Conservation (phyloP, 2,329 filamentous ascomycete species). For the Hortaea sp. region DNA sequence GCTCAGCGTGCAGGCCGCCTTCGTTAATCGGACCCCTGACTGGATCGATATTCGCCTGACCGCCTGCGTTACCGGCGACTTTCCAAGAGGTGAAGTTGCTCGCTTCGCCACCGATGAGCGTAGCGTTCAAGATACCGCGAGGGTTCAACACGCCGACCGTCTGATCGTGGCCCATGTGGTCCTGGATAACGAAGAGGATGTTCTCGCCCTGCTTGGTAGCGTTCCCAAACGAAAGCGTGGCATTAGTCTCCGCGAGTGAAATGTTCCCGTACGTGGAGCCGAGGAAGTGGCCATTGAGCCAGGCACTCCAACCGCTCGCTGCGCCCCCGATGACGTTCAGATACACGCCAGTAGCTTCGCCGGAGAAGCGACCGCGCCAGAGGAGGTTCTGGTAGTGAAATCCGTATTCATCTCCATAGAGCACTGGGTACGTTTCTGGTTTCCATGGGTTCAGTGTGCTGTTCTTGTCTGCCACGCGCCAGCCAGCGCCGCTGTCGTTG, state of each 20-base stretch:
- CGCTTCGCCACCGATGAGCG: conserved; percentile 31
- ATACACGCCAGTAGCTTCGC: conserved; percentile 32
- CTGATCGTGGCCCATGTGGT: conserved; percentile 52
- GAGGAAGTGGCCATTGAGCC: conserved; percentile 47
- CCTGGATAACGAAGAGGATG: conserved; percentile 46
- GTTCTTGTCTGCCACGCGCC: conserved; percentile 31
- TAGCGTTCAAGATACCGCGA: conserved; percentile 45
- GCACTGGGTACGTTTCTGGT: conserved; percentile 29
- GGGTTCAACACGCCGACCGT: conserved; percentile 38
- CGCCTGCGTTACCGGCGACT: conserved; percentile 47
- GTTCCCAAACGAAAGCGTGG: conserved; percentile 43
- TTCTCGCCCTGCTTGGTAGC: conserved; percentile 35
- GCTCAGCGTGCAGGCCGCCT: conserved; percentile 49
- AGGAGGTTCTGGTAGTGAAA: conserved; percentile 33
- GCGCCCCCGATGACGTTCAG: conserved; percentile 45
- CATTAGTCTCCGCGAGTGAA: conserved; percentile 27
- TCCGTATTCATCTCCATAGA: conserved; percentile 34
- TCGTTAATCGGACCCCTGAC: conserved; percentile 48
- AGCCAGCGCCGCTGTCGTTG: conserved; percentile 32
- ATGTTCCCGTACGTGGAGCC: conserved; percentile 46
- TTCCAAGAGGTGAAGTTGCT: conserved; percentile 44
- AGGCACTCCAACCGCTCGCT: conserved; percentile 49
- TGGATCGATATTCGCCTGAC: conserved; percentile 43
- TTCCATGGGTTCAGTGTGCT: conserved; percentile 28
- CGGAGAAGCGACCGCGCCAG: conserved; percentile 33